Base-by-base conservation (phyloP, 805 yeast genomes). In the Wickerhamiella cacticola region DNA sequence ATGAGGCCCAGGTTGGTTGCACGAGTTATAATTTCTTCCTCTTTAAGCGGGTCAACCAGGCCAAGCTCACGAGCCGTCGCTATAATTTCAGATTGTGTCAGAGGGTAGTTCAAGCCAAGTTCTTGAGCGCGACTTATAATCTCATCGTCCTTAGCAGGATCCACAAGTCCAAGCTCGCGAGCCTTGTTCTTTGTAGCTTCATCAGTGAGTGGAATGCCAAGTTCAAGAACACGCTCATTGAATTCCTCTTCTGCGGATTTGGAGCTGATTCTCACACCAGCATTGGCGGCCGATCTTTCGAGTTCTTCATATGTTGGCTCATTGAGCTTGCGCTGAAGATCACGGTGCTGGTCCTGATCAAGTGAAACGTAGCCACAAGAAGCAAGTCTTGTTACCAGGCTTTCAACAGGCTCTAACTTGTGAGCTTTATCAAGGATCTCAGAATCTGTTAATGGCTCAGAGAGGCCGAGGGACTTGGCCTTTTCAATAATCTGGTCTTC, bases 1-100 rank as follows among this genome's bases (percentile, higher is more conserved):
- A 94, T 92, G 46, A 86, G 65, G 55, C 75, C 72, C 53, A 81
- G 68, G 1, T 86, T 92, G 60, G 75, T 82, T 40, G 82, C 87
- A 9, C 75, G 74, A 62, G 83, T 92, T 29, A 79, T 9, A 21
- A 55, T 33, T n/a, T 53, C 44, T 1, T 34, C 45, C 3, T 50
- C 47, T 1, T 9, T 23, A 5, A 46, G 19, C 2, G 54, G 53
- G 15, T 48, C 56, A 15, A 52, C 59, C 23, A 60, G 50, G 6
- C 64, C 64, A n/a, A 53, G 50, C 10, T 40, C 34, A 24, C 42
- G 44, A 8, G 63, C 63, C 26, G 48, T 41, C n/a, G 15, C 45
- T 10, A 21, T 35, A 22, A 55, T 33, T 5, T 51, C 52, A 16
- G 39, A 39, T 2, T 48, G 43, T 10, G 28, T 26, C 5, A 38